Evolutionary conservation across 768 basidiomycete genomes (phyloP).

Genomic region (Tephrocybe sp.): DNA sequence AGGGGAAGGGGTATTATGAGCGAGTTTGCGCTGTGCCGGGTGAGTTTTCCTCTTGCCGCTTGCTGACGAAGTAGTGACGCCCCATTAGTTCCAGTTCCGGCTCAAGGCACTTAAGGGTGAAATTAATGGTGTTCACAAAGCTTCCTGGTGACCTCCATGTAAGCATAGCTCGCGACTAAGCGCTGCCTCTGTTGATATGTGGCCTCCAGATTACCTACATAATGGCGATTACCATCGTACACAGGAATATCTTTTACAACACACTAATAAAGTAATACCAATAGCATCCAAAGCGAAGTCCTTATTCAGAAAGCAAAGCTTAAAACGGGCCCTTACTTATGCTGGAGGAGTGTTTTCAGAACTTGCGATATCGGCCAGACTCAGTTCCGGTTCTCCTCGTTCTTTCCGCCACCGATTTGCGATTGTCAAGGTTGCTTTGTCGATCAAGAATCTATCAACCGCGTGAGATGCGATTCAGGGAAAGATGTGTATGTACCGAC

Average conservation of each 20-base stretch:
- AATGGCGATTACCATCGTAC: conserved; percentile 4
- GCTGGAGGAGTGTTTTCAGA: conserved; percentile 28
- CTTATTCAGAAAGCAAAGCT: not conserved
- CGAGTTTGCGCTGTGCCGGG: conserved; percentile 85
- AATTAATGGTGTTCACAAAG: conserved; percentile 84
- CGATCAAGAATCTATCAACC: conserved; percentile 67
- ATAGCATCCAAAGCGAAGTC: conserved; percentile 1
- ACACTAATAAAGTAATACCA: conserved; percentile 1
- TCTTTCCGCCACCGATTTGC: conserved; percentile 88
- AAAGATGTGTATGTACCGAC: conserved; percentile 39
- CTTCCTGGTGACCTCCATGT: conserved; percentile 72
- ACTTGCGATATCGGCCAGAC: conserved; percentile 49
- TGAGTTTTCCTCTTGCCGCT: conserved; percentile 30
- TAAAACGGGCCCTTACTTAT: too few species aligned
- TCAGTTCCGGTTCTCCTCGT: conserved; percentile 72
- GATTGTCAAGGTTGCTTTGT: conserved; percentile 63
- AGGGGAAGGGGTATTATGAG: conserved; percentile 84
- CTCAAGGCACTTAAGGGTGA: conserved; percentile 79
- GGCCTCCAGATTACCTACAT: not conserved
- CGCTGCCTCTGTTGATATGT: not conserved
- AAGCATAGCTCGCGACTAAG: not conserved
- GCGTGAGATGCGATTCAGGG: conserved; percentile 4
- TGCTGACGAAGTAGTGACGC: not conserved
- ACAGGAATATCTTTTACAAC: not conserved
- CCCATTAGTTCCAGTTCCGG: conserved; percentile 81